phyloP scores from a whole-genome alignment of 345 rosid genomes.

The Lepidium didymum region DNA sequence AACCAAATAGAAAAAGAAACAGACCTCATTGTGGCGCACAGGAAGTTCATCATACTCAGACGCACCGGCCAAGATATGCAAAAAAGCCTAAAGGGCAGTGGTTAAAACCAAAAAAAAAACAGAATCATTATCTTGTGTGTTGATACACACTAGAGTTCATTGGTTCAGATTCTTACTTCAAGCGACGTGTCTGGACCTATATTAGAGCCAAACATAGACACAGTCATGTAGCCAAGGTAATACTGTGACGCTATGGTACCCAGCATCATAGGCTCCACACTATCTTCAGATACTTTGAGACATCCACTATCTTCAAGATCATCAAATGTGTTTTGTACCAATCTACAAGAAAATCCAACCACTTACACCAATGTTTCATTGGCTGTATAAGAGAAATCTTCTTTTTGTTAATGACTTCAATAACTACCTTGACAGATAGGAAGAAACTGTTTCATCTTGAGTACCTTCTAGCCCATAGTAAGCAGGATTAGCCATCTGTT shows the following conservation, averaged over 20 bases:
- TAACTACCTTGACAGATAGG: slow-evolving; percentile 76
- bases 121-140: slow-evolving; percentile 3
- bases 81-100: slow-evolving; percentile 46
- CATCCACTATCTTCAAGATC: slow-evolving; percentile 98
- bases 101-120: neutral
- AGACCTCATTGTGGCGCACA: slow-evolving; percentile 97
- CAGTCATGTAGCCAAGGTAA: slow-evolving; percentile 89
- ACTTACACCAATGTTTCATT: neutral
- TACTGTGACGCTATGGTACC: slow-evolving; percentile 94
- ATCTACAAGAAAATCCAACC: slow-evolving; percentile 38
- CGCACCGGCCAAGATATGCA: slow-evolving; percentile 80
- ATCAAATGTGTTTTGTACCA: slow-evolving; percentile 88
- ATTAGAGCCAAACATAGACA: slow-evolving; percentile 96
- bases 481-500: slow-evolving; percentile 92
- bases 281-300: slow-evolving; percentile 66
- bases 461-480: slow-evolving; percentile 83
- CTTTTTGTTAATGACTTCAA: neutral
- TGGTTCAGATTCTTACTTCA: slow-evolving; percentile 53
- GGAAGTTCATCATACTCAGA: slow-evolving; percentile 97
- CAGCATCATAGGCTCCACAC: slow-evolving; percentile 78
- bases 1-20: neutral
- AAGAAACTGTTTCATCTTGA: slow-evolving; percentile 59
- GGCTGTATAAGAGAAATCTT: neutral
- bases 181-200: slow-evolving; percentile 87
- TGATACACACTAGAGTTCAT: neutral